Evolutionary conservation across 768 basidiomycete genomes (phyloP).

Genomic region (Boletus patriciae): DNA sequence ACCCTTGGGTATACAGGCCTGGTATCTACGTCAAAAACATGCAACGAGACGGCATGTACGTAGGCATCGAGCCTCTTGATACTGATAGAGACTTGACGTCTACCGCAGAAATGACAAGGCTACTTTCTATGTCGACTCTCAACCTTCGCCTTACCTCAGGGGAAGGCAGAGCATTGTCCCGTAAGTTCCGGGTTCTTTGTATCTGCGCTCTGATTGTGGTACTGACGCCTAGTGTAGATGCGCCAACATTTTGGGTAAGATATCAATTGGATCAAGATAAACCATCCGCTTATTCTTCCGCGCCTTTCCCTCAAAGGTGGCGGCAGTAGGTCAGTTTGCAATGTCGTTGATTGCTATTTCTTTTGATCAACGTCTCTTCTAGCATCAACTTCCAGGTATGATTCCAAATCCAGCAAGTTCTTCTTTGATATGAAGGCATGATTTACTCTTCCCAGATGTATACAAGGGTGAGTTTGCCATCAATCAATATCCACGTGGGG

Average conservation of each 20-base stretch:
- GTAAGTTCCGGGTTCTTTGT: slow-evolving; percentile 37
- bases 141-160: slow-evolving; percentile 55
- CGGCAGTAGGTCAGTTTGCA: slow-evolving; percentile 48
- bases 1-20: slow-evolving; percentile 73
- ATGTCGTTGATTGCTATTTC: background rate
- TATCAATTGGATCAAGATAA: background rate
- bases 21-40: slow-evolving; percentile 73
- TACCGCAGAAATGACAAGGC: slow-evolving; percentile 68
- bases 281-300: background rate
- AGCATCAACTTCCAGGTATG: slow-evolving; percentile 68
- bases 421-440: background rate
- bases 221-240: slow-evolving; percentile 41
- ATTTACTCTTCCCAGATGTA: slow-evolving; percentile 49
- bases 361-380: slow-evolving; percentile 4
- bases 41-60: slow-evolving; percentile 67
- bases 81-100: background rate
- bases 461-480: slow-evolving; percentile 46
- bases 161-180: slow-evolving; percentile 68
- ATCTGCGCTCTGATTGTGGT: background rate
- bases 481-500: background rate
- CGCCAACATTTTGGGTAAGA: slow-evolving; percentile 59
- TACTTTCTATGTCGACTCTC: slow-evolving; percentile 67
- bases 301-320: slow-evolving; percentile 37
- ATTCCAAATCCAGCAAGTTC: background rate
- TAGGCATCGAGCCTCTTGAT: background rate